Percentiles rank a stretch among this genome's conserved stretches.
phyloP scores from a whole-genome alignment of 768 basidiomycete genomes.

The Strobilomyces dryophilus region DNA sequence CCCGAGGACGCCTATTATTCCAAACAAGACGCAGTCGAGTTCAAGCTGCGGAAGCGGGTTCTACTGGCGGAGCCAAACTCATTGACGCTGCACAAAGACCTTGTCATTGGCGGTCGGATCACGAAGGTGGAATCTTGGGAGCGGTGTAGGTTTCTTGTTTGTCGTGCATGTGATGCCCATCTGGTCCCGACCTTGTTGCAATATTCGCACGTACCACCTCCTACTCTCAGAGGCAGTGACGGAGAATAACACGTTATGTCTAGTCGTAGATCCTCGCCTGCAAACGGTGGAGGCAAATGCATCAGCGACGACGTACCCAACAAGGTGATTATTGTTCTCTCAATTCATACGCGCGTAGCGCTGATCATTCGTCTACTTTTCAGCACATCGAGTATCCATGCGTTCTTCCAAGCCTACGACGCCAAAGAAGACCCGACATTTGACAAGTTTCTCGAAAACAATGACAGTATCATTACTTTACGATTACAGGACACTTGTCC shows the following conservation, averaged over 20 bases:
- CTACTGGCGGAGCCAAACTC: constrained; percentile 76
- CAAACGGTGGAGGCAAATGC: constrained; percentile 83
- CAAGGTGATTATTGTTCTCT: constrained; percentile 46
- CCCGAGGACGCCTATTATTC: constrained; percentile 53
- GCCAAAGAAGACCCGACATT: constrained; percentile 92
- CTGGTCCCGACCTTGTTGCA: not conserved
- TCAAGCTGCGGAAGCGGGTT: constrained; percentile 73
- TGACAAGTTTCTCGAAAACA: constrained; percentile 94
- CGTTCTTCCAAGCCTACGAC: constrained; percentile 83
- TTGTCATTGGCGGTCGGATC: constrained; percentile 82
- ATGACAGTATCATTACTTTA: too few relatives aligned
- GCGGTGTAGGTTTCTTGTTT: constrained; percentile 63
- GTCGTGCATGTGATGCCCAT: not conserved
- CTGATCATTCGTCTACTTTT: constrained; percentile 54
- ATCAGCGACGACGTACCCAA: constrained; percentile 85
- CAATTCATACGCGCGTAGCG: not conserved
- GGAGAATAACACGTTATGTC: constrained; percentile 69
- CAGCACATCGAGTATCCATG: constrained; percentile 90
- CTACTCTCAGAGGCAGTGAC: constrained; percentile 71
- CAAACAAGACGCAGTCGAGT: constrained; percentile 62
- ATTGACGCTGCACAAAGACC: constrained; percentile 76
- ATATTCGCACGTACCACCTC: constrained; percentile 49
- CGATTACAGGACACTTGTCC: too few relatives aligned
- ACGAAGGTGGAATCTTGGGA: constrained; percentile 98
- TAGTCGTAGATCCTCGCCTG: constrained; percentile 84